Evolutionary conservation across 768 basidiomycete genomes (phyloP).

Genomic region (Rhizopogon sp.): DNA sequence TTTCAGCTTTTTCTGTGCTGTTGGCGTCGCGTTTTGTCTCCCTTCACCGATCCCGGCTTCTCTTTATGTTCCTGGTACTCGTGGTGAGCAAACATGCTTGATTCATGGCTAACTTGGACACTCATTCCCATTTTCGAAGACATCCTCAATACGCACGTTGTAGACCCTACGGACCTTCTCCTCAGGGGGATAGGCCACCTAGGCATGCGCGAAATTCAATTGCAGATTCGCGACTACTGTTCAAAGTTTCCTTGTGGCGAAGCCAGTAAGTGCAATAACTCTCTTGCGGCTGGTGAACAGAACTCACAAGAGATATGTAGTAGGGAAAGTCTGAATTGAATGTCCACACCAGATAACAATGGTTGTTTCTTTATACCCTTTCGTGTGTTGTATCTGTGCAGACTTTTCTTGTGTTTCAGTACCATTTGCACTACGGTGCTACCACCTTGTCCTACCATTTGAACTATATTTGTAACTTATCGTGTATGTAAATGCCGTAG

Average conservation of each 20-base stretch:
- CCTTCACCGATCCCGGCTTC: background rate
- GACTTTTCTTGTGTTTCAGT: background rate
- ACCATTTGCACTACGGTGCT: background rate
- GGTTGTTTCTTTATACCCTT: background rate
- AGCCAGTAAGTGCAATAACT: background rate
- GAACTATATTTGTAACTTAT: background rate
- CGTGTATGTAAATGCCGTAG: background rate
- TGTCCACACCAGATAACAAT: too few species aligned
- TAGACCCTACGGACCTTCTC: background rate
- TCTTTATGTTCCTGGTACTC: background rate
- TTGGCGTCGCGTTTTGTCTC: background rate
- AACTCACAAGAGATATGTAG: background rate
- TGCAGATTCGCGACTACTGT: background rate
- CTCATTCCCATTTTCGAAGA: background rate
- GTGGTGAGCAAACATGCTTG: background rate
- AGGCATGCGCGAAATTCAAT: background rate
- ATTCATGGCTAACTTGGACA: background rate
- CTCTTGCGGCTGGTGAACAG: background rate
- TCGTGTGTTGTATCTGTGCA: background rate
- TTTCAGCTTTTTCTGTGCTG: background rate
- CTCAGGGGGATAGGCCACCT: background rate
- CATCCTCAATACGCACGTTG: background rate
- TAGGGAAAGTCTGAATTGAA: too few species aligned
- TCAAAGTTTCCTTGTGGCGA: background rate
- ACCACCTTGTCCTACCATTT: background rate